Evolutionary conservation across 2,329 filamentous ascomycete species (phyloP).

Genomic region (Ophiostoma pallidulum): DNA sequence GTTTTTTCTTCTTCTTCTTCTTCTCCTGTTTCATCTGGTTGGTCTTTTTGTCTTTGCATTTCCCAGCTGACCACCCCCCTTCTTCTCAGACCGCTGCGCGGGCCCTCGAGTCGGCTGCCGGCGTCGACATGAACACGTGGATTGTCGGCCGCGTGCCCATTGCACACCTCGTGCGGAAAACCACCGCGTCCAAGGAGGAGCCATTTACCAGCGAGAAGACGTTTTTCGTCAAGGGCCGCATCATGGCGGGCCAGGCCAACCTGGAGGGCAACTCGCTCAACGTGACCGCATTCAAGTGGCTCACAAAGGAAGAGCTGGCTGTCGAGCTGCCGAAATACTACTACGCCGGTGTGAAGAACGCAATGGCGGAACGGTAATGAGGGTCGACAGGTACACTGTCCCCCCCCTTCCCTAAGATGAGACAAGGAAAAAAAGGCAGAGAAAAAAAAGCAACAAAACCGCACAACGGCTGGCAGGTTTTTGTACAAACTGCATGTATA

Average conservation of each 20-base stretch:
- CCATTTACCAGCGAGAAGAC: conserved; percentile 61
- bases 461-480: not conserved
- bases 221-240: conserved; percentile 93
- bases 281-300: conserved; percentile 80
- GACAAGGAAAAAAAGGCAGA: not conserved
- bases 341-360: conserved; percentile 67
- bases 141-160: conserved; percentile 85
- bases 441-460: not conserved
- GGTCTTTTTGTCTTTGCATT: no score
- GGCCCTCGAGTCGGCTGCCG: conserved; percentile 66
- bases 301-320: conserved; percentile 80
- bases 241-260: conserved; percentile 93
- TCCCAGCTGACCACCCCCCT: not conserved
- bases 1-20: conserved; percentile 24
- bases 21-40: no score
- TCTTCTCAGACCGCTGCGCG: conserved; percentile 64
- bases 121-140: conserved; percentile 98
- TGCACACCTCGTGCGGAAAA: conserved; percentile 60
- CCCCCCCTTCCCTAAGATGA: no score
- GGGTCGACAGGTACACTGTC: no score
- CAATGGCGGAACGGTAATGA: conserved; percentile 65
- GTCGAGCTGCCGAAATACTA: conserved; percentile 57
- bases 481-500: conserved; percentile 11
- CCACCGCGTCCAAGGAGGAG: conserved; percentile 29
- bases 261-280: conserved; percentile 61